Evolutionary conservation across 495 filamentous ascomycete genomes (phyloP).

Genomic region (Daldinia vernicosa): DNA sequence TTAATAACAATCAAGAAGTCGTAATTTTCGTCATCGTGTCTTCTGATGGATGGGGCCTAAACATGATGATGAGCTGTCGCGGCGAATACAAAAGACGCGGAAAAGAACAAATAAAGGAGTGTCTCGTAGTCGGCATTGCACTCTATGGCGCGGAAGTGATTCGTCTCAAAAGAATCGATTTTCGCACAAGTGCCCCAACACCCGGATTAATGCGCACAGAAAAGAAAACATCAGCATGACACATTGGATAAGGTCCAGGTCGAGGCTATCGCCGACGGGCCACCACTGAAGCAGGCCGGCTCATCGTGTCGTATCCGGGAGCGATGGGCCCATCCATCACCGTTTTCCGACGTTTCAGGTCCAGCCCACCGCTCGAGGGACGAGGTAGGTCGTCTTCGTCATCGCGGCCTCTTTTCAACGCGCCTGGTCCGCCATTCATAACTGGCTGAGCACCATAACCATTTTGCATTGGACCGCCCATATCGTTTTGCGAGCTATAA

Average conservation of each 20-base stretch:
- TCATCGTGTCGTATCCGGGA: slow-evolving; percentile 59
- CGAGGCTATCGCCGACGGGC: slow-evolving; percentile 48
- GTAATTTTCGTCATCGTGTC: slow-evolving; percentile 54
- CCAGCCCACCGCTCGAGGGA: slow-evolving; percentile 71
- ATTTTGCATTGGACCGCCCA: slow-evolving; percentile 67
- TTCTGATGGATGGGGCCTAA: slow-evolving; percentile 42
- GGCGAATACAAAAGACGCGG: slow-evolving; percentile 49
- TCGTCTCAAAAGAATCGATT: slow-evolving; percentile 38
- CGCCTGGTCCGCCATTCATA: slow-evolving; percentile 72
- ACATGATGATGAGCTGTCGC: slow-evolving; percentile 47
- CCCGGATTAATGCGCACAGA: slow-evolving; percentile 34
- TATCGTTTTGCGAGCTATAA: slow-evolving; percentile 70
- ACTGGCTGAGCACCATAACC: slow-evolving; percentile 63
- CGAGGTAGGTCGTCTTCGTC: slow-evolving; percentile 75
- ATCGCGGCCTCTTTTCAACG: slow-evolving; percentile 84
- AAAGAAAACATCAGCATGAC: slow-evolving; percentile 4
- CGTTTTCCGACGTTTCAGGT: slow-evolving; percentile 86
- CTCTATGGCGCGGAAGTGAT: slow-evolving; percentile 24
- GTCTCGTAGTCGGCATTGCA: slow-evolving; percentile 34
- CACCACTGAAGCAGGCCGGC: slow-evolving; percentile 54
- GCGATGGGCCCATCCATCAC: slow-evolving; percentile 63
- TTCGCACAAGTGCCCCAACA: slow-evolving; percentile 41
- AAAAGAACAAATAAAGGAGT: slow-evolving; percentile 42
- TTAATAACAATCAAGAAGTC: slow-evolving; percentile 54
- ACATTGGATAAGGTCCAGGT: slow-evolving; percentile 1